These are phyloP conservation scores for Colletotrichum sp. DNA, from an alignment of 2,329 filamentous ascomycete genomes.

Conservation along the genomic window DNA sequence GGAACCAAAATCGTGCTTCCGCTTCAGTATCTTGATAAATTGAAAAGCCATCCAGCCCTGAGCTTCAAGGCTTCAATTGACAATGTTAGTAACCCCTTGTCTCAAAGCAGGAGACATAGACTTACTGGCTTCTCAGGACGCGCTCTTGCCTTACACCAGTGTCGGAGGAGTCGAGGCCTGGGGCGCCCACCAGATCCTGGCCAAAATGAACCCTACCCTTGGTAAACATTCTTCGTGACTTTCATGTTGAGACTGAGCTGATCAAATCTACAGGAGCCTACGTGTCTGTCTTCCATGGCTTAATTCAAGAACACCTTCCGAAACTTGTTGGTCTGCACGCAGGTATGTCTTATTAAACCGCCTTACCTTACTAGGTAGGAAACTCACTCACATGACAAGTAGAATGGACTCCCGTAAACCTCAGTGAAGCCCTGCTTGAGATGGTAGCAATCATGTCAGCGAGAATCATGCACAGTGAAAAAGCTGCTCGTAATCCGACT, in stretches of 20 bases:
- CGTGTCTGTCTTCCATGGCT: neutral
- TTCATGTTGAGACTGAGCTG: rapidly evolving
- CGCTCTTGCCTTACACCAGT: neutral
- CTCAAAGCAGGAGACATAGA: neutral
- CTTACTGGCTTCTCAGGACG: neutral
- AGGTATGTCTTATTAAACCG: neutral
- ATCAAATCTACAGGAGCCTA: neutral
- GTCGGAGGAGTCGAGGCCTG: neutral
- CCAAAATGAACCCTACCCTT: neutral
- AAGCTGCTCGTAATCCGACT: neutral
- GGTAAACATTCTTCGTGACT: neutral
- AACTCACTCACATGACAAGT: neutral
- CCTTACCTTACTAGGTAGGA: neutral
- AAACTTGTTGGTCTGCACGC: neutral
- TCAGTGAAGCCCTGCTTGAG: neutral
- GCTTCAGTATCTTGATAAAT: neutral
- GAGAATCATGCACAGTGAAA: neutral
- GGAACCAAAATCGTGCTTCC: neutral
- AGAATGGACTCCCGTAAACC: neutral
- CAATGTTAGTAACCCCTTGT: neutral
- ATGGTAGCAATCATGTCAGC: neutral
- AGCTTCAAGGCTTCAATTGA: conserved; percentile 4
- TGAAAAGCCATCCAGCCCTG: neutral
- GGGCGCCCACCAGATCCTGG: neutral
- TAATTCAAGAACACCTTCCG: neutral